Evolutionary conservation across 805 yeast genomes (phyloP), one percentile per base, ranked within the genome.

Genomic region (Metschnikowia amazonensis): DNA sequence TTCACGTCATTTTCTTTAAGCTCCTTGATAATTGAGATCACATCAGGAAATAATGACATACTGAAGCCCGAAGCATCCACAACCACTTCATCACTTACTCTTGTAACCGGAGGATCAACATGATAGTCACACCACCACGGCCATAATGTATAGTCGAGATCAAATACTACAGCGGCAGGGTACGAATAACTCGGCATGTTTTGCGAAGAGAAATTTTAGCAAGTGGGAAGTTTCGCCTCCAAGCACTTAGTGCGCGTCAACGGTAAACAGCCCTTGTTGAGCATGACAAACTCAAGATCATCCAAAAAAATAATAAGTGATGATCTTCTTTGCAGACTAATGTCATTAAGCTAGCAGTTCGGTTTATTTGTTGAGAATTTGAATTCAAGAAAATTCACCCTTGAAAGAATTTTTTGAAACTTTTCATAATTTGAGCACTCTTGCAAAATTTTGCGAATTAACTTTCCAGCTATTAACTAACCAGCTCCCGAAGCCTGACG

Each of bases 81-180:
- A 2, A 82, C 69, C 3, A 63, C 57, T 13, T 62, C 56, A 10
- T 65, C 65, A 13, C 64, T 40, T 1, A 45, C 38, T 2, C 45
- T 34, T 34, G 45, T 50, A 5, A 60, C 21, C 2, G 90, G 90
- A 6, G 78, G 66, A 2, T 70, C 61, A 17, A 86, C 71, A 57
- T 85, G 90, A 1, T 88, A 84, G 55, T 85, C 90, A 62, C 90
- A 84, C 90, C 90, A 85, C 50, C 83, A 80, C 42, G 86, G 90
- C 94, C 94, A 85, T 28, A 85, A 63, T 0, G 94, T 85, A 57
- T 81, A 85, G 60, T 85, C 94, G 35, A 85, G 65, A 53, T 85
- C 94, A 59, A 85, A 83, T 0, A 85, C 89, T 9, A 84, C 81
- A 1, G 79, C 81, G 8, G 48, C 48, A 3, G 72, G 72, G 44